Conservation (phyloP, 768 basidiomycete species). For the Mycena leptocephala region DNA sequence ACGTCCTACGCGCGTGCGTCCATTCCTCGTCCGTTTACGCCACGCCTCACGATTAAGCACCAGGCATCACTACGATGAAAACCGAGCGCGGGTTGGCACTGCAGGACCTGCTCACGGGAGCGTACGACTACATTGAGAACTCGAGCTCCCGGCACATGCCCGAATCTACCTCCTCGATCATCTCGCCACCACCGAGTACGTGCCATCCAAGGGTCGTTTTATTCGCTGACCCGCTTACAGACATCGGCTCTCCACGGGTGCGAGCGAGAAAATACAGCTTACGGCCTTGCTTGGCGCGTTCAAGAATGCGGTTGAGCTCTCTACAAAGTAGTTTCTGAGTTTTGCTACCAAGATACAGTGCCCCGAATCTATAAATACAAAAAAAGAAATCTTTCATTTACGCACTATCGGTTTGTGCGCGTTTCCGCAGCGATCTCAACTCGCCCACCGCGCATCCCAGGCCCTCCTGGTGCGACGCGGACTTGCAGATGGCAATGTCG, state of each 20-base stretch:
- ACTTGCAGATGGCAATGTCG: conserved; percentile 49
- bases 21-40: neutral
- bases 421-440: conserved; percentile 10
- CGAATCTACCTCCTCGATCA: conserved; percentile 94
- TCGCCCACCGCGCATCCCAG: conserved; percentile 62
- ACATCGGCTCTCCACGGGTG: conserved; percentile 93
- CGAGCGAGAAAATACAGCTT: conserved; percentile 94
- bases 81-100: conserved; percentile 94
- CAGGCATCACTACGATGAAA: conserved; percentile 87
- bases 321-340: conserved; percentile 57
- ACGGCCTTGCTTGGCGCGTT: conserved; percentile 93
- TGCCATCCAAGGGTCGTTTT: conserved; percentile 20
- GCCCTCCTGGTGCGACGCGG: conserved; percentile 54
- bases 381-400: neutral
- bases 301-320: conserved; percentile 91
- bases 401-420: neutral
- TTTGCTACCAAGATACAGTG: conserved; percentile 15
- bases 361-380: conserved; percentile 15
- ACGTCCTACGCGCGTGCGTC: conserved; percentile 86
- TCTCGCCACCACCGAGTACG: conserved; percentile 96
- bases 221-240: conserved; percentile 56
- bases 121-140: conserved; percentile 92
- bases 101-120: conserved; percentile 93
- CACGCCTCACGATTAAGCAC: neutral
- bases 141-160: conserved; percentile 91